These are phyloP conservation scores for Carex arenaria DNA, from an alignment of 202 grass and related monocot genomes.

Conservation along the genomic window DNA sequence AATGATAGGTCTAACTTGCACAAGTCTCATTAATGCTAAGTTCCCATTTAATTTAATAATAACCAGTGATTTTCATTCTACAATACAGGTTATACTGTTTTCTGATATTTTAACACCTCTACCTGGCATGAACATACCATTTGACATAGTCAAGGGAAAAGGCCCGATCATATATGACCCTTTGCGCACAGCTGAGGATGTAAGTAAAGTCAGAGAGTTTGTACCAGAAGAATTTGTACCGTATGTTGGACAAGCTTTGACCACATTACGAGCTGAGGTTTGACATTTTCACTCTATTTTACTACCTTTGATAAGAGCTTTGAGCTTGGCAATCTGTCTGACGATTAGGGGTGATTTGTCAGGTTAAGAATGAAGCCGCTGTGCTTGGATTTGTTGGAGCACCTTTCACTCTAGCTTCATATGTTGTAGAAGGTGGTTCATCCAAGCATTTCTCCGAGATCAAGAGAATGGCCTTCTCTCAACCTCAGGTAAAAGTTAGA, in stretches of 20 bases:
- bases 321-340: slow-evolving; percentile 6
- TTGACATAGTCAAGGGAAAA: slow-evolving; percentile 99
- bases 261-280: slow-evolving; percentile 68
- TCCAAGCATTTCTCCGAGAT: slow-evolving; percentile 97
- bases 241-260: slow-evolving; percentile 92
- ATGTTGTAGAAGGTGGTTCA: slow-evolving; percentile 97
- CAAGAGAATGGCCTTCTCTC: slow-evolving; percentile 91
- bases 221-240: slow-evolving; percentile 82
- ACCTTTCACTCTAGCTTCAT: slow-evolving; percentile 94
- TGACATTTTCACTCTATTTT: slow-evolving; percentile 7
- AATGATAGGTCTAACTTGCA: background rate
- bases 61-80: slow-evolving; percentile 19
- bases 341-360: slow-evolving; percentile 15
- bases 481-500: slow-evolving; percentile 51
- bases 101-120: slow-evolving; percentile 97
- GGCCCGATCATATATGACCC: slow-evolving; percentile 93
- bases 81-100: slow-evolving; percentile 79
- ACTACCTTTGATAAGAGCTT: slow-evolving; percentile 5
- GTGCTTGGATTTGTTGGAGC: slow-evolving; percentile 97
- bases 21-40: slow-evolving; percentile 11
- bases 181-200: slow-evolving; percentile 68
- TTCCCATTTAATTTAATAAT: slow-evolving; percentile 13
- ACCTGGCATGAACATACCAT: slow-evolving; percentile 98
- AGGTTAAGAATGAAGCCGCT: slow-evolving; percentile 94
- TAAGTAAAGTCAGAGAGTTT: slow-evolving; percentile 89